These are phyloP conservation scores for Pseudogymnoascus verrucosus DNA, from an alignment of 2,329 filamentous ascomycete genomes.

Conservation along the genomic window DNA sequence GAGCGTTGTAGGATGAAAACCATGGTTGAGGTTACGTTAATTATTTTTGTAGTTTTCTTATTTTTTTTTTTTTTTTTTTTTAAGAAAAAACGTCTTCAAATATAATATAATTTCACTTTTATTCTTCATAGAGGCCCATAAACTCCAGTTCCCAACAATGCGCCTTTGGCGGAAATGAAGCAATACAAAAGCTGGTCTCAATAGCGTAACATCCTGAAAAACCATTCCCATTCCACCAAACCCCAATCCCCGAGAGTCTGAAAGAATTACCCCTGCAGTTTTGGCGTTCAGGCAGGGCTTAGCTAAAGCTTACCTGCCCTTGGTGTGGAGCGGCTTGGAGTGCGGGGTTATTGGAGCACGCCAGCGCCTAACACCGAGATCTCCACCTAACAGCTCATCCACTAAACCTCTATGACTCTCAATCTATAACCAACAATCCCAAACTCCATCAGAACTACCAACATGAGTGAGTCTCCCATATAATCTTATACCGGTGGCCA, in stretches of 20 bases:
- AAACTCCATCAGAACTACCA: background rate
- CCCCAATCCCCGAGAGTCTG: background rate
- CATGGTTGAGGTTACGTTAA: too few species aligned
- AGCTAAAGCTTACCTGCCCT: background rate
- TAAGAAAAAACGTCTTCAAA: too few species aligned
- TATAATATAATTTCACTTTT: too few species aligned
- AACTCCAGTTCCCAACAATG: background rate
- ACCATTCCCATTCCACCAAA: background rate
- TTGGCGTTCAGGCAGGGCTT: background rate
- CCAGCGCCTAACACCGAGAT: background rate
- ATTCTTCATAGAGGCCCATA: background rate
- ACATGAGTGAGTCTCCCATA: background rate
- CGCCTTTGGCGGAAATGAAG: background rate
- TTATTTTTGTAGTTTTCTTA: too few species aligned
- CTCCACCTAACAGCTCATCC: background rate
- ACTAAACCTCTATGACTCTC: background rate
- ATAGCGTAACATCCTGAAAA: background rate
- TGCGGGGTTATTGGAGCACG: background rate
- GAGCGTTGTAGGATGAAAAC: background rate
- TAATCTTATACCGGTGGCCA: background rate
- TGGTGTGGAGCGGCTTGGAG: background rate
- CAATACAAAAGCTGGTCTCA: background rate
- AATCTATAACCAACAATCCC: background rate
- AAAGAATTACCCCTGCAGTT: background rate
- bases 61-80: too few species aligned